Percentiles rank a stretch among this genome's conserved stretches.
These are phyloP conservation scores for Sclerotinia borealis DNA, from an alignment of 2,329 filamentous ascomycete species.

Conservation along the genomic window DNA sequence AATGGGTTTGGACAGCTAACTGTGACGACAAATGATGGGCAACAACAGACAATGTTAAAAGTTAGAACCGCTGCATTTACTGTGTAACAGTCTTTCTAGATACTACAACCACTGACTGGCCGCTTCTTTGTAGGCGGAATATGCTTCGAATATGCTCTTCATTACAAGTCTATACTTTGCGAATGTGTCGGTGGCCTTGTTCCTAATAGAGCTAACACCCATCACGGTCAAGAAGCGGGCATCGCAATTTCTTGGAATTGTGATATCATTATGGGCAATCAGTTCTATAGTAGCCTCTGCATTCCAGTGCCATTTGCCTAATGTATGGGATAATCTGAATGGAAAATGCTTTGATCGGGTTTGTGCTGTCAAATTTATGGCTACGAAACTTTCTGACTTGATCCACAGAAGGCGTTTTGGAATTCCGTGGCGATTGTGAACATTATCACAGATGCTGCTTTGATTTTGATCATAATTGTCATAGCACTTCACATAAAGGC, in stretches of 20 bases:
- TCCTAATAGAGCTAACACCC: background rate
- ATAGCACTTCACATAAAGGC: conserved; percentile 9
- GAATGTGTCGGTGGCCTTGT: background rate
- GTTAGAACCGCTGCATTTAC: background rate
- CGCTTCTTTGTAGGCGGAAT: background rate
- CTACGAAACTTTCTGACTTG: background rate
- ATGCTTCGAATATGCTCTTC: background rate
- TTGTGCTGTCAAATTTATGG: background rate
- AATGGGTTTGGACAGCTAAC: conserved; percentile 8
- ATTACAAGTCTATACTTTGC: conserved; percentile 5
- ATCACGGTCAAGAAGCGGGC: background rate
- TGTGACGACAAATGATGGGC: background rate
- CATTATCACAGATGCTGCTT: conserved; percentile 5
- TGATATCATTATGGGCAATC: conserved; percentile 10
- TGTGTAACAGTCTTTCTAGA: background rate
- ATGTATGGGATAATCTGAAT: conserved; percentile 3
- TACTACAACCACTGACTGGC: background rate
- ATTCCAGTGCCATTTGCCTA: conserved; percentile 6
- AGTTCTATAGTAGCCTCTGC: background rate
- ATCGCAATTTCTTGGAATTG: background rate
- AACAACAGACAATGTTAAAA: background rate
- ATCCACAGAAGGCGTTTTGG: conserved; percentile 5
- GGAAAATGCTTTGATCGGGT: conserved; percentile 8
- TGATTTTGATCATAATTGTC: background rate
- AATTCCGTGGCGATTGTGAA: background rate